Evolutionary conservation across 306 rosid genomes (phyloP).

Genomic region (Castanopsis chinensis): DNA sequence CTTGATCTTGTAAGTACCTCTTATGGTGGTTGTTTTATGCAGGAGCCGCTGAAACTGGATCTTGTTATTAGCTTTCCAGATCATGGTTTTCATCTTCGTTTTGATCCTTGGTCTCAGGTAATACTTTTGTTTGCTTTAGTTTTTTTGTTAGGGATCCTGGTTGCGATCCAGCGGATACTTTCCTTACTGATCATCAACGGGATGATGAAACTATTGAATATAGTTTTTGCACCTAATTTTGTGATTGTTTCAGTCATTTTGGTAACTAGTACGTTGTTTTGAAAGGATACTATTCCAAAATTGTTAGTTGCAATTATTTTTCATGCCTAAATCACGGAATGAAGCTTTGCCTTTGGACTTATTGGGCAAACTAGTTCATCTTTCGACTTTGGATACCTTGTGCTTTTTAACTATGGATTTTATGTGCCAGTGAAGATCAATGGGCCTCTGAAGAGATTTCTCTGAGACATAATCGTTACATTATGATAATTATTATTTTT

Average conservation of each 20-base stretch:
- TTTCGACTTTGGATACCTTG: background rate
- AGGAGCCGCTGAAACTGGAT: constrained; percentile 91
- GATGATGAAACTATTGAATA: background rate
- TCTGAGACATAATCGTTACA: background rate
- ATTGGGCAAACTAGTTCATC: background rate
- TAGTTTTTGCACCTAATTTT: background rate
- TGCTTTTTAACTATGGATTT: background rate
- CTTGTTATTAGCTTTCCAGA: constrained; percentile 95
- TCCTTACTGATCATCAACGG: background rate
- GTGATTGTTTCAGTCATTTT: background rate
- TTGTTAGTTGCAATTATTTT: background rate
- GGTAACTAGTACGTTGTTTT: background rate
- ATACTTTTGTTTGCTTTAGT: background rate
- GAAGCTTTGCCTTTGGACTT: background rate
- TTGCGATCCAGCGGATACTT: background rate
- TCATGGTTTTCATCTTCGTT: constrained; percentile 97
- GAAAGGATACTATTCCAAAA: background rate
- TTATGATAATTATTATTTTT: background rate
- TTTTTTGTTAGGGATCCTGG: constrained; percentile 3
- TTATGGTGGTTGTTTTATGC: constrained; percentile 18
- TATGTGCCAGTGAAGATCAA: background rate
- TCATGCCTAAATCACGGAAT: background rate
- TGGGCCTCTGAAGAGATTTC: background rate
- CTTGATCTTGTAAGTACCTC: background rate
- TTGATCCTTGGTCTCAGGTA: constrained; percentile 99